Percentiles rank a stretch among this genome's conserved stretches.
Evolutionary conservation across 2,329 filamentous ascomycete species (phyloP).

Genomic region (Apiospora aurea): DNA sequence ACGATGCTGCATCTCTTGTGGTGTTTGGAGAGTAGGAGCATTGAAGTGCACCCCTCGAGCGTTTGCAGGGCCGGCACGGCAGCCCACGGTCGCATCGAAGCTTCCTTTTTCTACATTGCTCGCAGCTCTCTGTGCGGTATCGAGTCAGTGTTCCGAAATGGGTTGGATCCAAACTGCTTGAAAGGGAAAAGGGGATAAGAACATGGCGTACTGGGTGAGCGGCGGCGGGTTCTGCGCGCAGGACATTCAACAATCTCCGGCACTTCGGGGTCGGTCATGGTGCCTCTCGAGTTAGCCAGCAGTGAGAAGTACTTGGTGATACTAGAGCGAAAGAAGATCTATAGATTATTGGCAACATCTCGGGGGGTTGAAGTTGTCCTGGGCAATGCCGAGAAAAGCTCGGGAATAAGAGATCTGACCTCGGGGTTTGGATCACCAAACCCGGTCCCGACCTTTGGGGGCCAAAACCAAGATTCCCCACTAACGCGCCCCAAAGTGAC

Average conservation of each 20-base stretch:
- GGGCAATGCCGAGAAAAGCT: neutral
- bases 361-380: neutral
- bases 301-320: neutral
- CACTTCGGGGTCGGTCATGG: neutral
- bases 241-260: neutral
- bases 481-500: neutral
- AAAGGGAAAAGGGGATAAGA: neutral
- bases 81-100: conserved; percentile 23
- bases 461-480: neutral
- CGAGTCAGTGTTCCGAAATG: neutral
- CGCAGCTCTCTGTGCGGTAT: conserved; percentile 18
- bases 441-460: neutral
- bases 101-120: conserved; percentile 25
- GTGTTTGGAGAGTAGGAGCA: conserved; percentile 20
- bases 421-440: neutral
- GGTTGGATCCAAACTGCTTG: neutral
- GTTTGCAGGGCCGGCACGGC: conserved; percentile 23
- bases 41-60: conserved; percentile 15
- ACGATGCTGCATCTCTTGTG: neutral
- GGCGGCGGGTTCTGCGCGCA: neutral
- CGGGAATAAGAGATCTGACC: neutral
- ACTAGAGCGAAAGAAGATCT: neutral
- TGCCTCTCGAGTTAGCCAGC: neutral
- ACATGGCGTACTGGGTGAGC: neutral
- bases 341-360: neutral